These are phyloP conservation scores for Colletotrichum sp. DNA, from an alignment of 2,329 filamentous ascomycete genomes.

Conservation along the genomic window DNA sequence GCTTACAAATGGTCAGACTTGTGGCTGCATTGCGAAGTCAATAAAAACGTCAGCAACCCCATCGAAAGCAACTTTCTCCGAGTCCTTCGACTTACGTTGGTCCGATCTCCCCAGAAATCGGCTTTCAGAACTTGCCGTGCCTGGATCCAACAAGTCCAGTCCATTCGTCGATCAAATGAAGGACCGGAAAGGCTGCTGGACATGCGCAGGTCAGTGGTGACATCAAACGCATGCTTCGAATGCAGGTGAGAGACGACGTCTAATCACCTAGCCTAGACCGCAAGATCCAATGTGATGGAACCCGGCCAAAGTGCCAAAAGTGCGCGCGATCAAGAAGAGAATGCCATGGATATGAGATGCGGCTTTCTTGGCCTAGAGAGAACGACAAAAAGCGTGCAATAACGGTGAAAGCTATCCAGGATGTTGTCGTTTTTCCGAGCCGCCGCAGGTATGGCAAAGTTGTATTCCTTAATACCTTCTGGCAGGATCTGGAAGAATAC, in stretches of 20 bases:
- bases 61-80: neutral
- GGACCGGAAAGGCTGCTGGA: neutral
- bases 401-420: neutral
- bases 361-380: neutral
- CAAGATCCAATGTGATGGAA: neutral
- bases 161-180: neutral
- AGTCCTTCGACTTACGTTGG: accelerated
- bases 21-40: neutral
- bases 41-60: neutral
- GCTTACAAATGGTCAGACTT: neutral
- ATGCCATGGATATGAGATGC: neutral
- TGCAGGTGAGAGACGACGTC: neutral
- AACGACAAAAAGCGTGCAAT: neutral
- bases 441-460: accelerated
- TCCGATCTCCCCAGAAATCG: neutral
- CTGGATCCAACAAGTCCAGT: accelerated
- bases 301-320: neutral
- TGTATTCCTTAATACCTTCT: neutral
- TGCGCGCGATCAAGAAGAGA: neutral
- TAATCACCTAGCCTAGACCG: neutral
- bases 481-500: neutral
- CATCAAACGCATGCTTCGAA: accelerated
- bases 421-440: too few species aligned
- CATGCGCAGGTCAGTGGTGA: neutral
- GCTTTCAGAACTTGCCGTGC: neutral